A percentile compares a stretch with the other conserved stretches of the same genome.
These are phyloP conservation scores for Secale cereale DNA, from an alignment of 176 grass and related monocot genomes.

Conservation along the genomic window DNA sequence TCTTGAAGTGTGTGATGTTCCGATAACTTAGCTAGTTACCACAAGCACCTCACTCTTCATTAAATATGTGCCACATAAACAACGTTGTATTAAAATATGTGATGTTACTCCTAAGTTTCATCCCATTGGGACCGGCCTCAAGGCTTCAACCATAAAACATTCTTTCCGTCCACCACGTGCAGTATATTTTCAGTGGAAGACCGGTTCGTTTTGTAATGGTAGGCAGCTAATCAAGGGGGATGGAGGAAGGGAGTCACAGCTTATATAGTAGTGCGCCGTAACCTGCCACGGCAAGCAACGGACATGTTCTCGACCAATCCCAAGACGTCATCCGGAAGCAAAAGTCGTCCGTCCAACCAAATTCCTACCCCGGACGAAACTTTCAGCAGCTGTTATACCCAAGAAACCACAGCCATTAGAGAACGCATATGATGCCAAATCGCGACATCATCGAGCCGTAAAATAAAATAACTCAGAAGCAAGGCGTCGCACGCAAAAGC, in stretches of 20 bases:
- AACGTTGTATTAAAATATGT: no score
- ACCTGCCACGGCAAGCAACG: constrained; percentile 28
- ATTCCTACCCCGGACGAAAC: background rate
- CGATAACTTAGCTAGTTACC: no score
- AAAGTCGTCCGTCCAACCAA: constrained; percentile 20
- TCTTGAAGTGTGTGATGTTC: no score
- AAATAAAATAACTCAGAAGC: background rate
- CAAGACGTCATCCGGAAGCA: background rate
- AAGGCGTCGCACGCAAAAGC: background rate
- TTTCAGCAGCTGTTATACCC: background rate
- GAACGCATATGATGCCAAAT: background rate
- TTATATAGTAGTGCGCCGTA: background rate
- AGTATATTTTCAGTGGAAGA: background rate
- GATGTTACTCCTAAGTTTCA: no score
- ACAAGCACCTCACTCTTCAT: no score
- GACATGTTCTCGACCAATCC: background rate
- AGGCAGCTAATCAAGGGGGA: background rate
- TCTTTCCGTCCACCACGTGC: background rate
- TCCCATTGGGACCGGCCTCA: no score
- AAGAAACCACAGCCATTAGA: background rate
- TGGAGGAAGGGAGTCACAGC: background rate
- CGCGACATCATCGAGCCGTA: background rate
- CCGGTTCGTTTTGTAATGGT: background rate
- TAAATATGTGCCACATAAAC: no score
- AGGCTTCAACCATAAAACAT: background rate